These are phyloP conservation scores for Pichia sp. DNA, from an alignment of 1,139 yeast genomes.

Conservation along the genomic window DNA sequence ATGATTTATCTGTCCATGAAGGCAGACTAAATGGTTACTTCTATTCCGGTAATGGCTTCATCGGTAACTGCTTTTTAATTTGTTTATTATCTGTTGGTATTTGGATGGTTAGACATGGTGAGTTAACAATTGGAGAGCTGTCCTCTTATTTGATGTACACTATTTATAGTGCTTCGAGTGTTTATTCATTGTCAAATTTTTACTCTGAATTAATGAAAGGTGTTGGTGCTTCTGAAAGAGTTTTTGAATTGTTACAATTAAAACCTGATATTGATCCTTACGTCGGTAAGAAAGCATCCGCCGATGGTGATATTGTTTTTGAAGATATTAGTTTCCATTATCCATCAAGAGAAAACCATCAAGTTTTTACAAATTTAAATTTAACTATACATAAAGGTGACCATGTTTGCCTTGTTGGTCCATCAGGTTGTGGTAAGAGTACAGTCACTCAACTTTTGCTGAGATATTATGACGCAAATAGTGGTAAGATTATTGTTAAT, in stretches of 20 bases:
- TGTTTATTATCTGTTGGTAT: constrained; percentile 49
- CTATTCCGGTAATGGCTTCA: constrained; percentile 45
- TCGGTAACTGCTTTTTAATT: constrained; percentile 46
- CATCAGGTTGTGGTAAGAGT: constrained; percentile 95
- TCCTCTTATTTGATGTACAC: constrained; percentile 59
- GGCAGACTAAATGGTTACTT: constrained; percentile 47
- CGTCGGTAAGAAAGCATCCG: constrained; percentile 32
- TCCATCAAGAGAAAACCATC: constrained; percentile 77
- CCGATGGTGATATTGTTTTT: constrained; percentile 57
- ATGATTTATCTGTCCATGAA: constrained; percentile 42
- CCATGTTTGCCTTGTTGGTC: constrained; percentile 91
- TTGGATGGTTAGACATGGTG: constrained; percentile 43
- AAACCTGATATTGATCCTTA: constrained; percentile 43
- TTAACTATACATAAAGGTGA: constrained; percentile 74
- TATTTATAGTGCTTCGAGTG: constrained; percentile 52
- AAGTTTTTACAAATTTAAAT: constrained; percentile 58
- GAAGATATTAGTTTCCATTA: constrained; percentile 65
- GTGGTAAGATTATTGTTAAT: constrained; percentile 63
- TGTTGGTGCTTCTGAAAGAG: constrained; percentile 53
- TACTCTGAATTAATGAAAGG: constrained; percentile 60
- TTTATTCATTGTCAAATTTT: constrained; percentile 52
- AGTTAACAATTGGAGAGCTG: constrained; percentile 47
- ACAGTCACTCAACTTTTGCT: constrained; percentile 75
- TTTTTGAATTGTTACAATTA: constrained; percentile 47
- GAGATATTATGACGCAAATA: constrained; percentile 72